Conservation (phyloP, 2,329 filamentous ascomycete genomes). For the Fusarium agapanthi region DNA sequence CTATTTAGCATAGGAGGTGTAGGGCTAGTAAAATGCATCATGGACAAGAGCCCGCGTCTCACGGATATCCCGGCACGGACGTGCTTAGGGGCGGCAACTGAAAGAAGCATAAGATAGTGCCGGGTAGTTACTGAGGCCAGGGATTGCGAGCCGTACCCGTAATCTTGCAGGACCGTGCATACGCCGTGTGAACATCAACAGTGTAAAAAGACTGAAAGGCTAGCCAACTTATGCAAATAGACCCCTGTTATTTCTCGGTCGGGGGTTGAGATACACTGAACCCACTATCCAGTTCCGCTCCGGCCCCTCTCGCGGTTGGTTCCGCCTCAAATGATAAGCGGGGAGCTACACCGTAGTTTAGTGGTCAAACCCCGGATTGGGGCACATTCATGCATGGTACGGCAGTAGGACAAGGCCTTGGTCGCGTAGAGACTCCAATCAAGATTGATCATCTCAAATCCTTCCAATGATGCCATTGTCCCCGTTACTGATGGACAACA, state of each 20-base stretch:
- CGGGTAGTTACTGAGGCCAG: not conserved
- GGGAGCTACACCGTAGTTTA: too few relatives aligned
- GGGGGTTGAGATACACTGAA: not conserved
- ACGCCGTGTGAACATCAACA: not conserved
- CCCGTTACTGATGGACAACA: not conserved
- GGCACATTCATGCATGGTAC: not conserved
- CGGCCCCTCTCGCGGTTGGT: not conserved
- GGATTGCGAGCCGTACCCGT: not conserved
- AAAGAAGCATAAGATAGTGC: constrained; percentile 4
- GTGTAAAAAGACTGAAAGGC: not conserved
- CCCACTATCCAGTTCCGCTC: not conserved
- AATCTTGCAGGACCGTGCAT: not conserved
- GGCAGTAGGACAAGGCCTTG: not conserved
- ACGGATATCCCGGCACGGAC: not conserved
- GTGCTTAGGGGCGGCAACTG: not conserved
- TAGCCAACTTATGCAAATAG: not conserved
- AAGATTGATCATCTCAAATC: not conserved
- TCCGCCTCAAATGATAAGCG: not conserved
- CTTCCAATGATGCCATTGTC: not conserved
- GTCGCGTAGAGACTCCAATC: not conserved
- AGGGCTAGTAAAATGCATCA: not conserved
- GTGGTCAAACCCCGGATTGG: not conserved
- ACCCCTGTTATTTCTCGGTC: not conserved
- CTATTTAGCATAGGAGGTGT: not conserved
- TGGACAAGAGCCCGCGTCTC: not conserved